Base-by-base conservation (phyloP, 441 rosid species). In the Rhodomyrtus psidioides region DNA sequence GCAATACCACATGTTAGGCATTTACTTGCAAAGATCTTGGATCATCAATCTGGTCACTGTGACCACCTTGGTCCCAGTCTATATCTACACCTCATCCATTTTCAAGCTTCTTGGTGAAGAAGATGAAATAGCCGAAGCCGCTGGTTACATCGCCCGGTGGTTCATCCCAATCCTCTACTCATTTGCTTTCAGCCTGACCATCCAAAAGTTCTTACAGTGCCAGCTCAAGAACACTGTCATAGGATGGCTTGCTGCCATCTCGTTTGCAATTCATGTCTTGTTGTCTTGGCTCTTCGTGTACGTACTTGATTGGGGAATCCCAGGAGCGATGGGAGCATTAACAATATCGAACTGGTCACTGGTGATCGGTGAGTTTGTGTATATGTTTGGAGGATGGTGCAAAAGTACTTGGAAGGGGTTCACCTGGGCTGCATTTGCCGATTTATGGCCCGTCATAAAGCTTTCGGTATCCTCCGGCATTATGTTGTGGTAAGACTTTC, bases 1-100 rank as follows among this genome's bases (percentile, higher is more conserved):
- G 76, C 87, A 85, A 44, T 85, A 85, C 60, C 87, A 85, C 57
- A 85, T 85, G 87, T 59, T 85, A 3, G 87, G 87, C 58, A 85
- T 81, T 60, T 85, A 85, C 84, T 82, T 85, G 59, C 87, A 85
- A 82, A 81, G 84, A 28, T 85, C 87, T 2, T 85, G 87, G 87
- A 58, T 81, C 79, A 82, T 85, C 46, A 85, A 81, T 39, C 81
- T 81, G 8, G 87, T 85, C 57, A 49, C 59, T 0, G 81, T 56
- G 42, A 79, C 87, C 54, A 17, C 58, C 58, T 23, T 85, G 34
- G 57, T 58, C 42, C 87, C 87, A 3, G 42, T 85, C 26, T 85
- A 57, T 34, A 46, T 81, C 46, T 59, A 56, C 16, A 30, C 79
- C 9, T 34, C 46, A 2, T 55, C 87, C 28, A 81, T 85, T 17